Evolutionary conservation across 306 rosid species (phyloP).

Genomic region (Castanopsis chinensis): DNA sequence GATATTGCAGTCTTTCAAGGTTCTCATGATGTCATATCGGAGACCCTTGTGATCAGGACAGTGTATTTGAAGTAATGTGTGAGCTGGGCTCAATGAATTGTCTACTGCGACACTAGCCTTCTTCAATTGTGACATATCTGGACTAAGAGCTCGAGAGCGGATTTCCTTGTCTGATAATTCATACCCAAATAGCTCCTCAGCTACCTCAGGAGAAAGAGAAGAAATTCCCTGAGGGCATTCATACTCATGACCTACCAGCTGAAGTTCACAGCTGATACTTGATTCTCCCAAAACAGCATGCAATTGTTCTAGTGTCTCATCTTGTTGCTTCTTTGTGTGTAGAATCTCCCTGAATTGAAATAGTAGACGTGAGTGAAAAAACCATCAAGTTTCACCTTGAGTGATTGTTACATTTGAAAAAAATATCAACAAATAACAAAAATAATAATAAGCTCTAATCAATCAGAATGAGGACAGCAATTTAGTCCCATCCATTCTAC

Average conservation of each 20-base stretch:
- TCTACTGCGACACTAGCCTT: slow-evolving; percentile 28
- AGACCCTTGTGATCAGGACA: slow-evolving; percentile 74
- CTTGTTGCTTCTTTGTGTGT: slow-evolving; percentile 64
- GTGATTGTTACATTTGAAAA: slow-evolving; percentile 16
- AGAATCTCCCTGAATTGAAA: slow-evolving; percentile 71
- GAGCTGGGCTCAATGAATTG: slow-evolving; percentile 31
- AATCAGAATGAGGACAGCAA: background rate
- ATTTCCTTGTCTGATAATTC: slow-evolving; percentile 48
- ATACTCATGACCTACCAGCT: slow-evolving; percentile 60
- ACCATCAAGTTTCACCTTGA: slow-evolving; percentile 12
- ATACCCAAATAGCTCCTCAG: slow-evolving; percentile 56
- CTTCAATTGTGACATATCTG: slow-evolving; percentile 58
- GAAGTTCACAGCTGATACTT: slow-evolving; percentile 61
- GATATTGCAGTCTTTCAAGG: slow-evolving; percentile 75
- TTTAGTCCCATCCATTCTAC: background rate
- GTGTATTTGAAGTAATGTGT: slow-evolving; percentile 76
- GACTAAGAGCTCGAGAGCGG: slow-evolving; percentile 59
- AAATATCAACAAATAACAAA: background rate
- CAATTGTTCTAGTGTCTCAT: slow-evolving; percentile 47
- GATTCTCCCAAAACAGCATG: slow-evolving; percentile 45
- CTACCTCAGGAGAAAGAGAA: slow-evolving; percentile 49
- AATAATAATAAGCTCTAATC: background rate
- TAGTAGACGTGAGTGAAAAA: slow-evolving; percentile 15
- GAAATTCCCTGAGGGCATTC: slow-evolving; percentile 50
- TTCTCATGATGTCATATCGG: slow-evolving; percentile 79